Conservation (phyloP, 75 land plant species). For the Larix kaempferi region DNA sequence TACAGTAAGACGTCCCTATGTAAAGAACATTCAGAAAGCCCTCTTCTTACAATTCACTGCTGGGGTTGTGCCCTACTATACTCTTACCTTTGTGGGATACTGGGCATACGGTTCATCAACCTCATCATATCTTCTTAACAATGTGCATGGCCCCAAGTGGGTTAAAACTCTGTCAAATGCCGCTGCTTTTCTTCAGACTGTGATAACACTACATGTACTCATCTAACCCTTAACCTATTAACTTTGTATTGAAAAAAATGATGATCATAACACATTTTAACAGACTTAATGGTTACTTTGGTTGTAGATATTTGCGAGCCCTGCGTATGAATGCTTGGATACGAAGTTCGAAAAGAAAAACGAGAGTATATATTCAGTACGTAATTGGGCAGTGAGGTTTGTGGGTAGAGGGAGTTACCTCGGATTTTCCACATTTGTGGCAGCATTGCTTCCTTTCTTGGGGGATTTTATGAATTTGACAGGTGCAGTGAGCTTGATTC, state of each 20-base stretch:
- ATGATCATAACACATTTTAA: too few species aligned
- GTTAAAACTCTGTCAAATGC: conserved; percentile 52
- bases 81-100: conserved; percentile 68
- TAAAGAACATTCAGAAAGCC: conserved; percentile 70
- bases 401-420: conserved; percentile 62
- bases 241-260: too few species aligned
- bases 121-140: conserved; percentile 63
- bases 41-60: conserved; percentile 69
- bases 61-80: conserved; percentile 54
- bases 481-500: conserved; percentile 71
- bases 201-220: conserved; percentile 75
- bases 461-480: conserved; percentile 83
- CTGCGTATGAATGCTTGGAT: conserved; percentile 83
- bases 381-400: conserved; percentile 44
- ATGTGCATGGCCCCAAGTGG: conserved; percentile 58
- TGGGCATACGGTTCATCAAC: conserved; percentile 83
- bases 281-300: not conserved
- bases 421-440: conserved; percentile 49
- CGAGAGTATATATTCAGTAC: conserved; percentile 30
- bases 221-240: not conserved
- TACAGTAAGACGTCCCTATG: conserved; percentile 67
- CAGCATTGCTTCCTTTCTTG: conserved; percentile 71
- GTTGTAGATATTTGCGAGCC: conserved; percentile 81
- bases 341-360: conserved; percentile 45
- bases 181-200: conserved; percentile 75